These are phyloP conservation scores for Saccharomycopsis phalli DNA, from an alignment of 1,139 yeast genomes.

Conservation along the genomic window DNA sequence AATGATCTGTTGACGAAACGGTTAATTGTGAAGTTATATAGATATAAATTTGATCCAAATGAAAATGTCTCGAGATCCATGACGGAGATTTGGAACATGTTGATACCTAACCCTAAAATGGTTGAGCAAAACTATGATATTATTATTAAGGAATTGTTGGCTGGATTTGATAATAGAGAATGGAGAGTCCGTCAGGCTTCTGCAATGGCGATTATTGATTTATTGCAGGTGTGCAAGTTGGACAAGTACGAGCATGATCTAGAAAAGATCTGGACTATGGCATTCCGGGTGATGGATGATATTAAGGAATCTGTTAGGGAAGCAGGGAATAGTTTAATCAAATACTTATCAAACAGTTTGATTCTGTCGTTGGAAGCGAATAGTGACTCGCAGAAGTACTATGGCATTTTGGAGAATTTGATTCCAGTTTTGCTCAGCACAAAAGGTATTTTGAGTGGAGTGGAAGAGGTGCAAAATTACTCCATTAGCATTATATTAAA, in stretches of 20 bases:
- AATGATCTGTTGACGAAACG: slow-evolving; percentile 47
- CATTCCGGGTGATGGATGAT: slow-evolving; percentile 87
- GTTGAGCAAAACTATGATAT: slow-evolving; percentile 45
- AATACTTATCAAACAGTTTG: slow-evolving; percentile 55
- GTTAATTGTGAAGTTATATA: slow-evolving; percentile 71
- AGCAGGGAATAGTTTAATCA: slow-evolving; percentile 66
- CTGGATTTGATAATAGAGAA: slow-evolving; percentile 71
- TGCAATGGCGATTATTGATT: slow-evolving; percentile 61
- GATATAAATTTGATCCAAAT: slow-evolving; percentile 83
- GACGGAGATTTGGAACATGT: slow-evolving; percentile 80
- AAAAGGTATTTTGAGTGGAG: slow-evolving; percentile 74
- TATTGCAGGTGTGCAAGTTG: slow-evolving; percentile 53
- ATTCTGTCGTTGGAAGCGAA: slow-evolving; percentile 42
- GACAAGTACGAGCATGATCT: slow-evolving; percentile 44
- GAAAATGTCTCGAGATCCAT: slow-evolving; percentile 67
- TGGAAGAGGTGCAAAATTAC: slow-evolving; percentile 74
- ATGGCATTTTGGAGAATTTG: slow-evolving; percentile 37
- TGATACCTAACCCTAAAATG: slow-evolving; percentile 53
- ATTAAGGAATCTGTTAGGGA: slow-evolving; percentile 87
- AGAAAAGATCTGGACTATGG: slow-evolving; percentile 77
- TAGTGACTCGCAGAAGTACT: slow-evolving; percentile 21
- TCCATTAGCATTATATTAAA: slow-evolving; percentile 67
- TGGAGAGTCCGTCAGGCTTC: slow-evolving; percentile 95
- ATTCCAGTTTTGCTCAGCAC: slow-evolving; percentile 76
- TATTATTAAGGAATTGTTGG: slow-evolving; percentile 58